Conservation (phyloP, 2,329 filamentous ascomycete genomes). For the Fonsecaea erecta region DNA sequence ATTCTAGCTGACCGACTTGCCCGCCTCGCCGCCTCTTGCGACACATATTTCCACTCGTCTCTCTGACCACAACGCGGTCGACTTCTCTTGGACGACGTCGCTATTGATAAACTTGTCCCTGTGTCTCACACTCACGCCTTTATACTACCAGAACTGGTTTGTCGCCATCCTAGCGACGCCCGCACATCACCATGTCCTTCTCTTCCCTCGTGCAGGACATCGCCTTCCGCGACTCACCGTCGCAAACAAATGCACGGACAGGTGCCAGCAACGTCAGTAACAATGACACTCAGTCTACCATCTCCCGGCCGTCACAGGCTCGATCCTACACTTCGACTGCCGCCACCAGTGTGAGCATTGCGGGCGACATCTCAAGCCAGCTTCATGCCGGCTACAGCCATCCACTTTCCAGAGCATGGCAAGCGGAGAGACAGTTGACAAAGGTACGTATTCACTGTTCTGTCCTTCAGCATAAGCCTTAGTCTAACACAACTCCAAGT, state of each 20-base stretch:
- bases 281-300: constrained; percentile 48
- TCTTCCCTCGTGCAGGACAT: constrained; percentile 57
- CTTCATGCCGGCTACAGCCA: constrained; percentile 83
- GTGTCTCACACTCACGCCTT: background rate
- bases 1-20: constrained; percentile 16
- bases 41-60: constrained; percentile 7
- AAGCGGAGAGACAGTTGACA: constrained; percentile 81
- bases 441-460: constrained; percentile 61
- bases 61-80: background rate
- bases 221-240: constrained; percentile 48
- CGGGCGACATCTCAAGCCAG: constrained; percentile 76
- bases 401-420: constrained; percentile 78
- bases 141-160: background rate
- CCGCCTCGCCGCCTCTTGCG: background rate
- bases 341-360: constrained; percentile 57
- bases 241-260: constrained; percentile 30
- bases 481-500: constrained; percentile 57
- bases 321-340: constrained; percentile 54
- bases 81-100: background rate
- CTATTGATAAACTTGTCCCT: background rate
- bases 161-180: background rate
- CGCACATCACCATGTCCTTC: constrained; percentile 50
- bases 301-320: constrained; percentile 47
- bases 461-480: background rate
- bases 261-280: constrained; percentile 28